These are phyloP conservation scores for Plasmodium vinckei DNA, from an alignment of 169 alveolate genomes.

Conservation along the genomic window DNA sequence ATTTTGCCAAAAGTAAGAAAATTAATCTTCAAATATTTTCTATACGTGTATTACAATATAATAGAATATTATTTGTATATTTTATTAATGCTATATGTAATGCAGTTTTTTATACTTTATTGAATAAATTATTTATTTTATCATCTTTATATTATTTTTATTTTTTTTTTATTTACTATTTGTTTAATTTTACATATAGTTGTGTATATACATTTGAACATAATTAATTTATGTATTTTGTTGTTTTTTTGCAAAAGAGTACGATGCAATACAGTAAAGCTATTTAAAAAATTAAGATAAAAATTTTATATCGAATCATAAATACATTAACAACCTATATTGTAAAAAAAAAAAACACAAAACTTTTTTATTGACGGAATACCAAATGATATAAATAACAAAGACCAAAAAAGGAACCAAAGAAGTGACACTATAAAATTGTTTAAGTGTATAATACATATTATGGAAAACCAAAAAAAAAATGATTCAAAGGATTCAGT, in stretches of 20 bases:
- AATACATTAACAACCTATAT: constrained; percentile 1
- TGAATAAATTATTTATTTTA: neutral
- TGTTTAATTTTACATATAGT: neutral
- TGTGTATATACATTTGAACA: neutral
- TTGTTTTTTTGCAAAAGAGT: constrained; percentile 47
- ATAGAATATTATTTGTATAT: neutral
- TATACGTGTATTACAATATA: neutral
- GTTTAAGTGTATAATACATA: constrained; percentile 5
- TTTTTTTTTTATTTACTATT: neutral
- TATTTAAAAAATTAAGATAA: constrained; percentile 64
- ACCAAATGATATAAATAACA: neutral
- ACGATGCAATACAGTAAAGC: constrained; percentile 61
- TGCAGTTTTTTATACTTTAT: neutral
- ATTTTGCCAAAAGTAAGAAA: constrained; percentile 42
- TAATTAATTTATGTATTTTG: constrained; percentile 1
- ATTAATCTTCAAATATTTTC: constrained; percentile 8
- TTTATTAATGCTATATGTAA: neutral
- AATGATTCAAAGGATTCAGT: constrained; percentile 14
- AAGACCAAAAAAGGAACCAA: neutral
- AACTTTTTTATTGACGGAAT: neutral
- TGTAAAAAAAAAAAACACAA: constrained; percentile 8
- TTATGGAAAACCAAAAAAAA: constrained; percentile 42
- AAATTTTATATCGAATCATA: constrained; percentile 4
- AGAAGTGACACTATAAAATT: neutral
- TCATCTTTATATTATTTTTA: neutral